Percentiles rank a stretch among this genome's conserved stretches.
Conservation (phyloP, 2,329 filamentous ascomycete species). For the Aureobasidium sp. region DNA sequence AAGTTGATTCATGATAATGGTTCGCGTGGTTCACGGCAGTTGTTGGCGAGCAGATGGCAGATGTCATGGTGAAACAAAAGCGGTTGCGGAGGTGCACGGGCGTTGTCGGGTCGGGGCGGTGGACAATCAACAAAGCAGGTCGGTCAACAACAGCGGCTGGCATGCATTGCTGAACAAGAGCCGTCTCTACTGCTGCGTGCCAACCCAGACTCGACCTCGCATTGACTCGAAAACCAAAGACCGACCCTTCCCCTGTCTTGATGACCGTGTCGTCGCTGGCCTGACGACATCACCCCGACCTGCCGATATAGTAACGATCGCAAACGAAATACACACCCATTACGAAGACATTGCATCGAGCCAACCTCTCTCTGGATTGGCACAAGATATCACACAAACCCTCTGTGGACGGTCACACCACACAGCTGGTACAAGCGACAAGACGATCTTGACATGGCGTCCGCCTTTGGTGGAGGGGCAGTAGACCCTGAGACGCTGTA, state of each 20-base stretch:
- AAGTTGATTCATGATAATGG: background rate
- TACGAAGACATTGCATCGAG: background rate
- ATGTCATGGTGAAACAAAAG: background rate
- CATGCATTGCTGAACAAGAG: background rate
- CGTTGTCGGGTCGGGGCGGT: background rate
- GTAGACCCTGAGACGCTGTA: slow-evolving; percentile 82
- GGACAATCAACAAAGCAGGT: slow-evolving; percentile 8
- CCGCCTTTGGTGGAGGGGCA: slow-evolving; percentile 16
- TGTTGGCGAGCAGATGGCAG: background rate
- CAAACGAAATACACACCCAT: slow-evolving; percentile 4
- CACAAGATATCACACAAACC: background rate
- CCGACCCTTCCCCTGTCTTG: background rate
- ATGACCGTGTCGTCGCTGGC: slow-evolving; percentile 8
- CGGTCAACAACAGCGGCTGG: slow-evolving; percentile 4
- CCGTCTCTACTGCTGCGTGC: background rate
- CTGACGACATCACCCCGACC: slow-evolving; percentile 4
- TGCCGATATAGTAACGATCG: background rate
- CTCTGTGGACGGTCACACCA: background rate
- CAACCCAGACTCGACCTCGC: background rate
- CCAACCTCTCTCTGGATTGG: background rate
- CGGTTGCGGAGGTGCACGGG: background rate
- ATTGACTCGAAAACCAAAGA: background rate
- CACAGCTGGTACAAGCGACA: background rate
- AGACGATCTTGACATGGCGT: slow-evolving; percentile 8
- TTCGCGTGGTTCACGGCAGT: background rate